A percentile compares a stretch with the other conserved stretches of the same genome.
Evolutionary conservation across 2,329 filamentous ascomycete species (phyloP).

Genomic region (Ophiostoma perfectum): DNA sequence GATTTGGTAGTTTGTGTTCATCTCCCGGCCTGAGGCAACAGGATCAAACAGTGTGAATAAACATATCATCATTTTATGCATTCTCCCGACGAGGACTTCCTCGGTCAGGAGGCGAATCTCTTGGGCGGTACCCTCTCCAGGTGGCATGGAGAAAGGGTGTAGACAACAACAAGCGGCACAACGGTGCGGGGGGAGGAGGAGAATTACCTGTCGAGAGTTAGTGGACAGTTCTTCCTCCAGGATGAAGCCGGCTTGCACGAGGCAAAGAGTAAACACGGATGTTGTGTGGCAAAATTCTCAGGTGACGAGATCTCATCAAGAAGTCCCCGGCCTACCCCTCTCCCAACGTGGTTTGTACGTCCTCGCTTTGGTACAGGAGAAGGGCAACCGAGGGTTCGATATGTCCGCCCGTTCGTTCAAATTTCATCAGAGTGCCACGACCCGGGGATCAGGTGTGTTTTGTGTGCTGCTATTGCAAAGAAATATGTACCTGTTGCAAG

Average conservation of each 20-base stretch:
- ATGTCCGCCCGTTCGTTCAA: constrained; percentile 69
- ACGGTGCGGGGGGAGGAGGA: background rate
- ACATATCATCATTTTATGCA: constrained; percentile 45
- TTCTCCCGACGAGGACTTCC: constrained; percentile 19
- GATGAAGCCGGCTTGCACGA: background rate
- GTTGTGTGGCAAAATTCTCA: constrained; percentile 37
- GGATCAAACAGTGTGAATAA: constrained; percentile 60
- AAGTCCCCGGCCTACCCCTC: constrained; percentile 42
- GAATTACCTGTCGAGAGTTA: constrained; percentile 30
- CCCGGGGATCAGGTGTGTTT: constrained; percentile 20
- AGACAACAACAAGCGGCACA: background rate
- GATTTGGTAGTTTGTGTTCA: constrained; percentile 51
- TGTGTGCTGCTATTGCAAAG: constrained; percentile 2
- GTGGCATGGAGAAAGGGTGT: background rate
- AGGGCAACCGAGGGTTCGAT: constrained; percentile 48
- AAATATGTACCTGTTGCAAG: constrained; percentile 23
- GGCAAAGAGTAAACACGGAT: background rate
- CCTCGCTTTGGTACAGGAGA: constrained; percentile 48
- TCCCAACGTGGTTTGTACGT: constrained; percentile 58
- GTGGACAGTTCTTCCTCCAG: background rate
- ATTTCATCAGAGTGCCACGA: constrained; percentile 50
- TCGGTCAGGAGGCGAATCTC: constrained; percentile 5
- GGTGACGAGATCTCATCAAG: constrained; percentile 63
- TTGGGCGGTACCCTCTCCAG: background rate
- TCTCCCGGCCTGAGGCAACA: constrained; percentile 38